phyloP scores from a whole-genome alignment of 164 flowering plant species.

The Liriodendron chinense region DNA sequence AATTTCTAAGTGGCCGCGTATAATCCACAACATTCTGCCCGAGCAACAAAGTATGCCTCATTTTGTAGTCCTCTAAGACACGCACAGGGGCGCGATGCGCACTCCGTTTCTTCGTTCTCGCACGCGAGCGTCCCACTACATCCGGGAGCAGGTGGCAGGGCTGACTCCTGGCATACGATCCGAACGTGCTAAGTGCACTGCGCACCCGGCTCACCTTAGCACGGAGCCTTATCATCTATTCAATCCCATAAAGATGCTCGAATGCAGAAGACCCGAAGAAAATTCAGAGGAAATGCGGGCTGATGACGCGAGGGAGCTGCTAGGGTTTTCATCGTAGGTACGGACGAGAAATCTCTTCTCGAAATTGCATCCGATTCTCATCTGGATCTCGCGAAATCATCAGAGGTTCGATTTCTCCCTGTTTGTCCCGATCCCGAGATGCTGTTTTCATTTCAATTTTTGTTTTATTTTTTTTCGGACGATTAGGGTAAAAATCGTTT shows the following conservation, averaged over 20 bases:
- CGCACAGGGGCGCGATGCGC: background rate
- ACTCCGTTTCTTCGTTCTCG: background rate
- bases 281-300: conserved; percentile 31
- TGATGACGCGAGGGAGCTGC: conserved; percentile 42
- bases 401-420: background rate
- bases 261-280: conserved; percentile 4
- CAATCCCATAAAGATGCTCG: background rate
- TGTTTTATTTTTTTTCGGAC: background rate
- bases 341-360: background rate
- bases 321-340: conserved; percentile 34
- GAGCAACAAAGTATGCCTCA: background rate
- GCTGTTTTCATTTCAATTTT: background rate
- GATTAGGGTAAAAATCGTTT: background rate
- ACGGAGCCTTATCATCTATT: background rate
- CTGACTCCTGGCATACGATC: no score
- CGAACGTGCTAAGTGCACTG: no score
- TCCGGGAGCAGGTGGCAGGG: background rate
- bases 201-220: background rate
- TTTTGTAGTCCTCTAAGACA: background rate
- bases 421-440: background rate
- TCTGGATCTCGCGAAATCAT: background rate
- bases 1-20: no score
- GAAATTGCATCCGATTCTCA: background rate
- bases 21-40: no score
- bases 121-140: background rate